These are phyloP conservation scores for Colletotrichum lindemuthianum DNA, from an alignment of 2,329 filamentous ascomycete genomes.

Conservation along the genomic window DNA sequence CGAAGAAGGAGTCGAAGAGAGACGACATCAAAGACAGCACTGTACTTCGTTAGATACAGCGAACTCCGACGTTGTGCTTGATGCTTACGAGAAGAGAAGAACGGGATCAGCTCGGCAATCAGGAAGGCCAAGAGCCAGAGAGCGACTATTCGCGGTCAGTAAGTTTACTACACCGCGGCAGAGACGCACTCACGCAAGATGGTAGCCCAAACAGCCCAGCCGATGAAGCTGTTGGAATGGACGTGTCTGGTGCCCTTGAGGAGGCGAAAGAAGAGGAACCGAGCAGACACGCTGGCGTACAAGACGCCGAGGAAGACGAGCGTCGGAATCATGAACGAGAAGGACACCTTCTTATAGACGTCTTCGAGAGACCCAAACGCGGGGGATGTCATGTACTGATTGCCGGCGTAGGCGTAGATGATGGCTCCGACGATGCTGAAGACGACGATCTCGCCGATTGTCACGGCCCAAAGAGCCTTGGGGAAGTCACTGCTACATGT, in stretches of 20 bases:
- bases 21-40: constrained; percentile 82
- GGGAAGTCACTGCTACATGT: constrained; percentile 77
- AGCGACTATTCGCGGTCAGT: constrained; percentile 49
- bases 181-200: constrained; percentile 67
- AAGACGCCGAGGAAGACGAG: constrained; percentile 91
- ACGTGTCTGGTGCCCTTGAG: constrained; percentile 83
- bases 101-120: constrained; percentile 92
- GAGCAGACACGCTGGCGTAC: constrained; percentile 88
- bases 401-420: constrained; percentile 88
- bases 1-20: constrained; percentile 91
- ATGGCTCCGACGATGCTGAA: constrained; percentile 85
- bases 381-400: constrained; percentile 86
- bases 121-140: constrained; percentile 93
- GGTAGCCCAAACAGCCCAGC: constrained; percentile 81
- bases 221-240: constrained; percentile 80
- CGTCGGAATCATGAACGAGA: constrained; percentile 95
- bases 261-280: constrained; percentile 91
- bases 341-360: constrained; percentile 86
- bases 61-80: no score
- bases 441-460: constrained; percentile 85
- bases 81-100: constrained; percentile 79
- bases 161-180: rapidly evolving
- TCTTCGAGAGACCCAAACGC: constrained; percentile 87
- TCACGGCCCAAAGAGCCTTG: constrained; percentile 91
- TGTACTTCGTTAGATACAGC: constrained; percentile 48